Base-by-base conservation (phyloP, 768 basidiomycete genomes). In the Paxillus involutus region DNA sequence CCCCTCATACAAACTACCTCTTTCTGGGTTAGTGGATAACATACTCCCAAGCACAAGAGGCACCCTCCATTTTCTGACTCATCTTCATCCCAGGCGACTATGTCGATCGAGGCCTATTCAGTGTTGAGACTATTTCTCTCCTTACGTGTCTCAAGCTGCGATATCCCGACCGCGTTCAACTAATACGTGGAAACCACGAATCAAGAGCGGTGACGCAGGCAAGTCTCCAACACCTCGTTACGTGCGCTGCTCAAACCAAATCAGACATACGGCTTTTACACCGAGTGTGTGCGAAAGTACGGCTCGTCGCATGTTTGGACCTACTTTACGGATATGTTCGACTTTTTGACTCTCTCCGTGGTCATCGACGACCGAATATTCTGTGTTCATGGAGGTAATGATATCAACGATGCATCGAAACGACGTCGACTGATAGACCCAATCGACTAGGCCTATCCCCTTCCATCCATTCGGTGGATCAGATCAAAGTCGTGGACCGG, bases 241-340 rank as follows among this genome's bases (percentile, higher is more conserved):
- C 44, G 29, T 26, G 26, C 26, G 10, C 19, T 37, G 24, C 17
- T 69, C 68, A 48, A 68, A 51, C 52, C 60, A 49, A 26, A 57
- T 47, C 69, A 98, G 95, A 95, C 94, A 21, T 99, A 98, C 66
- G 97, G 97, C 12, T 99, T 99, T 77, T 99, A 99, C 73, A 91
- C 93, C 36, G 97, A 99, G 79, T 98, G 97, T 66, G 86, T 96
- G 19, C 83, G 95, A 40, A 99, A 99, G 74, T 99, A 99, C 63
- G 95, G 94, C 51, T 88, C 91, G 2, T 86, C 94, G 32, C 88
- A 90, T 63, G 96, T 98, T 33, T 99, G 97, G 97, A 94, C 93
- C 26, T 98, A 98, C 72, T 98, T 99, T 66, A 99, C 97, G 55
- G 97, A 99, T 75, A 97, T 99, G 96, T 99, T 99, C 72, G 97